Conservation (phyloP, 2,329 filamentous ascomycete species). For the Fusarium sp. region DNA sequence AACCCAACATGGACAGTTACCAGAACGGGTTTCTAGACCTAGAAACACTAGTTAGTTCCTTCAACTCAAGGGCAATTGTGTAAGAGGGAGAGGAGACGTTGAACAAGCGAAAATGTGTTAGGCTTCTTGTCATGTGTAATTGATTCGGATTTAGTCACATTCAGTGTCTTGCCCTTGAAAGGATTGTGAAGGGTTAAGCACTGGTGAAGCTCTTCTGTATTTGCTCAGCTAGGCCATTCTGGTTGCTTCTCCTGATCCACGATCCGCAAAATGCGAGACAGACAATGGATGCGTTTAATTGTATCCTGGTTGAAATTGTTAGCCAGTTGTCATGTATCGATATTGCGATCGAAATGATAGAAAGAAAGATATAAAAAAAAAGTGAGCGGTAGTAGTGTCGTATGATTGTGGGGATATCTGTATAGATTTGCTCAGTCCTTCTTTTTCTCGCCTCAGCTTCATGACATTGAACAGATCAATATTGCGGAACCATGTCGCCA, state of each 20-base stretch:
- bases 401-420: conserved; percentile 35
- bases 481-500: neutral
- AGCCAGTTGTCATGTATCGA: conserved; percentile 11
- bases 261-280: conserved; percentile 9
- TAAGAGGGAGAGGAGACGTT: neutral
- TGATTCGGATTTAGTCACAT: neutral
- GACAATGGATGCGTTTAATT: neutral
- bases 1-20: conserved; percentile 11
- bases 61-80: neutral
- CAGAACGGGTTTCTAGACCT: neutral
- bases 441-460: conserved; percentile 12
- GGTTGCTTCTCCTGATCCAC: conserved; percentile 9
- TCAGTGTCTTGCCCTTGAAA: neutral
- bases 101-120: conserved; percentile 9
- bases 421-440: conserved; percentile 5
- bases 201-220: neutral
- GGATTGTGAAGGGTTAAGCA: neutral
- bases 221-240: conserved; percentile 10
- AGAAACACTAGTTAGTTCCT: conserved; percentile 5
- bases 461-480: neutral
- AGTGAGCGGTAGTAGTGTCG: conserved; percentile 11
- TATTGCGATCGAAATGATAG: neutral
- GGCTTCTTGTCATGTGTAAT: neutral
- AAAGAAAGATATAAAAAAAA: neutral
- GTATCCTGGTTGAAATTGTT: neutral